Conservation (phyloP, 2,329 filamentous ascomycete genomes). For the Epichloe glyceriae region DNA sequence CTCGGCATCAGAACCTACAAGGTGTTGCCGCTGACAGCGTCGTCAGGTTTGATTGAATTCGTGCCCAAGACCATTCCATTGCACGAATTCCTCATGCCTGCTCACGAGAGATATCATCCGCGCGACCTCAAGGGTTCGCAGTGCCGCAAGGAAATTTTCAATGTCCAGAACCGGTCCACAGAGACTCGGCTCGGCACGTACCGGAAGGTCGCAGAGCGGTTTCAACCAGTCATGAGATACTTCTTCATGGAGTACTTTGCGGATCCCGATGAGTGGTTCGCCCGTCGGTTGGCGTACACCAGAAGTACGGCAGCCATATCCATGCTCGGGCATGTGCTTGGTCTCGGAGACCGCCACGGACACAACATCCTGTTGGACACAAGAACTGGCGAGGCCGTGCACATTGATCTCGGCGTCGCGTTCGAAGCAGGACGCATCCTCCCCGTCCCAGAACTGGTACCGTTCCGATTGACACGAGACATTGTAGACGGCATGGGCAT, state of each 20-base stretch:
- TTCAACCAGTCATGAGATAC: slow-evolving; percentile 87
- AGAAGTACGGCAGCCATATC: slow-evolving; percentile 89
- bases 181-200: slow-evolving; percentile 64
- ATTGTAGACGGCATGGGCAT: slow-evolving; percentile 96
- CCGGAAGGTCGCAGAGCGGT: slow-evolving; percentile 64
- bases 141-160: slow-evolving; percentile 69
- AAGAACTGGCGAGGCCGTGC: slow-evolving; percentile 82
- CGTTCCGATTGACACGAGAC: slow-evolving; percentile 87
- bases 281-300: slow-evolving; percentile 77
- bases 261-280: slow-evolving; percentile 94
- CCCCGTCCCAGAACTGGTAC: slow-evolving; percentile 87
- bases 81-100: slow-evolving; percentile 83
- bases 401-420: slow-evolving; percentile 92
- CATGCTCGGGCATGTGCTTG: slow-evolving; percentile 85
- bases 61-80: slow-evolving; percentile 86
- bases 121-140: slow-evolving; percentile 63
- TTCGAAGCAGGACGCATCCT: slow-evolving; percentile 96
- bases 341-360: slow-evolving; percentile 85
- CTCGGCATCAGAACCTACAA: slow-evolving; percentile 94
- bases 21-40: slow-evolving; percentile 75
- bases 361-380: slow-evolving; percentile 94
- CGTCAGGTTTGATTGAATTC: slow-evolving; percentile 90
- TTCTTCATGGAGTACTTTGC: slow-evolving; percentile 95
- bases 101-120: slow-evolving; percentile 77
- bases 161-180: slow-evolving; percentile 55